These are phyloP conservation scores for Ophiostoma quercus DNA, from an alignment of 2,329 filamentous ascomycete genomes.

Conservation along the genomic window DNA sequence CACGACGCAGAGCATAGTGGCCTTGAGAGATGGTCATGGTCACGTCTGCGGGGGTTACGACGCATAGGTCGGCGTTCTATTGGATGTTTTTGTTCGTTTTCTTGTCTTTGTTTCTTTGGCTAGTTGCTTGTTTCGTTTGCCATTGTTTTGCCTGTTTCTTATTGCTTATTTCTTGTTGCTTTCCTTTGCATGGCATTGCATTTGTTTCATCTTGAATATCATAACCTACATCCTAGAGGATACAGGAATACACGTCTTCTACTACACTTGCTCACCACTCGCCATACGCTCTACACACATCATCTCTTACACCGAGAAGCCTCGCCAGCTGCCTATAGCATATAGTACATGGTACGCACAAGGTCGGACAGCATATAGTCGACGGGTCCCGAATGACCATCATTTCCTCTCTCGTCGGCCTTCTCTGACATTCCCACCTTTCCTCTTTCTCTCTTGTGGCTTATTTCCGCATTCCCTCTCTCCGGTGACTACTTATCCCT, in stretches of 20 bases:
- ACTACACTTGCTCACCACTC: not conserved
- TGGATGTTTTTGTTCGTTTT: not conserved
- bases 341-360: not conserved
- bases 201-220: too few species aligned
- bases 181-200: too few species aligned
- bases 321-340: not conserved
- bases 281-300: too few species aligned
- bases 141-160: not conserved
- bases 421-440: not conserved
- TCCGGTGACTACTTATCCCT: too few species aligned
- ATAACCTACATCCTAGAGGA: not conserved
- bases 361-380: slow-evolving; percentile 6
- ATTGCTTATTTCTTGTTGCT: not conserved
- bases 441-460: not conserved
- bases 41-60: not conserved
- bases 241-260: not conserved
- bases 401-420: slow-evolving; percentile 8
- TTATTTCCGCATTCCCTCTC: not conserved
- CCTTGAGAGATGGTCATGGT: not conserved
- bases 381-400: slow-evolving; percentile 5
- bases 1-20: not conserved
- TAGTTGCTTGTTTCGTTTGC: not conserved
- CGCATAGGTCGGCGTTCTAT: slow-evolving; percentile 1
- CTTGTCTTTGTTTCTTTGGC: not conserved
- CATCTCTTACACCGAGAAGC: too few species aligned